phyloP scores from a whole-genome alignment of 495 filamentous ascomycete species.

The Lophiostoma macrostomum region DNA sequence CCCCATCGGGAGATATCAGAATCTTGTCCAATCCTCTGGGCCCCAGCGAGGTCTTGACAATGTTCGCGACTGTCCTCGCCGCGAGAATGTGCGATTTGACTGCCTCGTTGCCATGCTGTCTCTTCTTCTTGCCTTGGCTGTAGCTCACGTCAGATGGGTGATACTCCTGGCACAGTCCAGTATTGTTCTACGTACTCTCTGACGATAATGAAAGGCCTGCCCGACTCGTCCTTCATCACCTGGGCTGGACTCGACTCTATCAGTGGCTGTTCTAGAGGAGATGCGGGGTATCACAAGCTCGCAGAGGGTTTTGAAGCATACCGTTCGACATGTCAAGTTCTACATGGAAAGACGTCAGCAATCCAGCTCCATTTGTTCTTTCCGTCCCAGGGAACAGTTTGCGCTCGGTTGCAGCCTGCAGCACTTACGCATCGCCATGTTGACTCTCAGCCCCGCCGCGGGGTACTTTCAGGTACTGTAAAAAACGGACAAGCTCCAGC shows the following conservation, averaged over 20 bases:
- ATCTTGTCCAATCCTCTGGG: slow-evolving; percentile 98
- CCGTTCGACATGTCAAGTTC: slow-evolving; percentile 76
- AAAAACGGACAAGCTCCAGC: slow-evolving; percentile 34
- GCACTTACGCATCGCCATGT: slow-evolving; percentile 64
- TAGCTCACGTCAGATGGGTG: slow-evolving; percentile 11
- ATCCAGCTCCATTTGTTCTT: no score
- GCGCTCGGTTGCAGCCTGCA: slow-evolving; percentile 29
- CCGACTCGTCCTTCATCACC: slow-evolving; percentile 88
- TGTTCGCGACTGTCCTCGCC: slow-evolving; percentile 90
- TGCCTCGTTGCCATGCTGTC: slow-evolving; percentile 91
- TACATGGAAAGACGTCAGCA: slow-evolving; percentile 38
- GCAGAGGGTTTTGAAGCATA: slow-evolving; percentile 37
- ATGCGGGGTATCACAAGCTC: background rate
- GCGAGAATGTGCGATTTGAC: slow-evolving; percentile 98
- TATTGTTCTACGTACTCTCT: slow-evolving; percentile 76
- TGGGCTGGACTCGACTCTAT: slow-evolving; percentile 51
- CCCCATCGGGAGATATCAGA: slow-evolving; percentile 95
- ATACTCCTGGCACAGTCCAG: background rate
- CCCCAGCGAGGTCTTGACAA: slow-evolving; percentile 95
- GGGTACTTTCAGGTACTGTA: slow-evolving; percentile 39
- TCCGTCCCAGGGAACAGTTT: slow-evolving; percentile 5
- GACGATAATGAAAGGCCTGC: slow-evolving; percentile 95
- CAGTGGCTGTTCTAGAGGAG: slow-evolving; percentile 12
- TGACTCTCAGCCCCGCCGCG: slow-evolving; percentile 36
- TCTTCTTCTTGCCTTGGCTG: slow-evolving; percentile 97